phyloP scores from a whole-genome alignment of 106 monocot genomes.

The Dioscorea alata region DNA sequence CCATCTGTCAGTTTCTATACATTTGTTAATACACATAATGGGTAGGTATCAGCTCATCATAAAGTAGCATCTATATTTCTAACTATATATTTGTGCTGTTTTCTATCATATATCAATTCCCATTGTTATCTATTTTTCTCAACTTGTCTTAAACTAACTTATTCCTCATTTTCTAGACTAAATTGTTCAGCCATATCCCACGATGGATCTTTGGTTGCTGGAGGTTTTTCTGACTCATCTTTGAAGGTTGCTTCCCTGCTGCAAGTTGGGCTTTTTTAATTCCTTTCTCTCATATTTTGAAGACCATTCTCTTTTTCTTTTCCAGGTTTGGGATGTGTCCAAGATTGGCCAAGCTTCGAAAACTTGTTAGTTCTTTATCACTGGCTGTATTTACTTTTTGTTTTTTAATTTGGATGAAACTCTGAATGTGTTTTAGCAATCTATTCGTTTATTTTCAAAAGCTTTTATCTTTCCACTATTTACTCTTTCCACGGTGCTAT shows the following conservation, averaged over 20 bases:
- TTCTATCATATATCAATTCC: background rate
- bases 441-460: too few relatives aligned
- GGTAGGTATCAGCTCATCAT: slow-evolving; percentile 31
- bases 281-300: background rate
- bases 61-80: background rate
- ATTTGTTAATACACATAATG: slow-evolving; percentile 86
- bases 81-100: background rate
- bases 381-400: too few relatives aligned
- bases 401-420: too few relatives aligned
- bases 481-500: too few relatives aligned
- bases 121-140: background rate
- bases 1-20: slow-evolving; percentile 98
- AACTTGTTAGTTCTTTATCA: slow-evolving; percentile 36
- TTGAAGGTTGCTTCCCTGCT: slow-evolving; percentile 56
- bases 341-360: slow-evolving; percentile 64
- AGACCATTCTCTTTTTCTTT: slow-evolving; percentile 7
- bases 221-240: slow-evolving; percentile 97
- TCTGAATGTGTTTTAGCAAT: too few relatives aligned
- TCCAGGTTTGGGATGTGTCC: slow-evolving; percentile 96
- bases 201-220: slow-evolving; percentile 91
- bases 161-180: slow-evolving; percentile 35
- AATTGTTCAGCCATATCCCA: slow-evolving; percentile 86
- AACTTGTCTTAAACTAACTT: background rate
- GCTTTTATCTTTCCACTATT: too few relatives aligned
- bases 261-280: background rate